Base-by-base conservation (phyloP, 2,329 filamentous ascomycete species). In the Arthrobotrys conoides region DNA sequence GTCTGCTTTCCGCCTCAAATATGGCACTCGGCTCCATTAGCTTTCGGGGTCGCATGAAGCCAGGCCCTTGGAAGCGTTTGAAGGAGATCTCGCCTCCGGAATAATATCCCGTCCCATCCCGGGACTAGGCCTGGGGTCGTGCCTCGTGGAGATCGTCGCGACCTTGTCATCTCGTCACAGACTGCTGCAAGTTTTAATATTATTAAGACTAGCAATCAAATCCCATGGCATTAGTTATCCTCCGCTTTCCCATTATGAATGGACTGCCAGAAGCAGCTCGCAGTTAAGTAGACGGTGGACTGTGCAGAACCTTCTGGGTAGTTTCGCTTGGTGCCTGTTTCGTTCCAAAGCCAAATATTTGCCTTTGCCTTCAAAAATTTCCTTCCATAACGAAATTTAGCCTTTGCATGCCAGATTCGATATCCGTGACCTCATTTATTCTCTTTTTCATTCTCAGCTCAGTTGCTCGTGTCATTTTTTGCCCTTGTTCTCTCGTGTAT, bases 61-160 rank as follows among this genome's bases (percentile, higher is more conserved):
- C 36, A 48, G 69, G 48, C 16, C 51, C 55, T 36, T 73, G 48
- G 61, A 30, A 18, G 36, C 61, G 51, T 73, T 73, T 73, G 70
- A 66, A 73, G 63, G 61, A 59, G 63, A 66, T 64, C 53, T 75
- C 71, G 71, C 71, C 71, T 75, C 71, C 71, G 64, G 71, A 75
- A 64, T 75, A 75, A 69, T 27, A 46, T 64, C 64, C 71, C 71
- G 71, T 75, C 55, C 59, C 61, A 73, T 73, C 70, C 70, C 51
- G 70, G 70, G 61, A 64, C 61, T 33, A 73, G 41, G 64, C 71
- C 71, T 69, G 64, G 64, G 71, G 64, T 64, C 53, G 59, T 55
- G 63, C 57, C 64, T 68, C 64, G 70, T 73, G 70, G 70, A 59
- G 70, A 73, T 73, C 70, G 70, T 73, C 70, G 63, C 51, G 61